phyloP scores from a whole-genome alignment of 2,329 filamentous ascomycete genomes.

The Beauveria medogensis region DNA sequence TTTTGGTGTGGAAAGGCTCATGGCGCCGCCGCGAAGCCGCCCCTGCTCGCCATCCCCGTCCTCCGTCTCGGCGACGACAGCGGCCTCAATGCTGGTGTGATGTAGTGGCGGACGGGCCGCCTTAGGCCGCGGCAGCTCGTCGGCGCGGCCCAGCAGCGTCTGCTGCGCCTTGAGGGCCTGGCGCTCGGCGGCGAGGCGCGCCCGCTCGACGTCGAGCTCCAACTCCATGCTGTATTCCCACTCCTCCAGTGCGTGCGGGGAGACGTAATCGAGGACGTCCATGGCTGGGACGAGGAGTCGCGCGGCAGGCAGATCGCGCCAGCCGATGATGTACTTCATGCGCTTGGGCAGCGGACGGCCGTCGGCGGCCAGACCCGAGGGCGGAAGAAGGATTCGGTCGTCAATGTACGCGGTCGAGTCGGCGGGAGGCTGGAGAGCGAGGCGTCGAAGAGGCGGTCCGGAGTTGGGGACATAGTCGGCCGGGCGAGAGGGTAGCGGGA shows the following conservation, averaged over 20 bases:
- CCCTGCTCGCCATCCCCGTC: conserved; percentile 15
- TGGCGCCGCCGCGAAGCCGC: conserved; percentile 22
- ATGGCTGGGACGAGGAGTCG: conserved; percentile 37
- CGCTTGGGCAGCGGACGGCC: conserved; percentile 32
- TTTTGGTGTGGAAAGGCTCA: conserved; percentile 29
- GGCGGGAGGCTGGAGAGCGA: conserved; percentile 38
- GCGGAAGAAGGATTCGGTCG: conserved; percentile 41
- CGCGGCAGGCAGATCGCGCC: conserved; percentile 43
- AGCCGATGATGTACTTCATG: conserved; percentile 47
- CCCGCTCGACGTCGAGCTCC: conserved; percentile 32
- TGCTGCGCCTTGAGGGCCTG: conserved; percentile 7
- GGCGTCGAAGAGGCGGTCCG: conserved; percentile 38
- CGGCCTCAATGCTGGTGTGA: conserved; percentile 21
- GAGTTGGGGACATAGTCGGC: conserved; percentile 36
- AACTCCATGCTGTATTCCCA: conserved; percentile 43
- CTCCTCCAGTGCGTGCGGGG: conserved; percentile 45
- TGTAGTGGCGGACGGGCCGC: background rate
- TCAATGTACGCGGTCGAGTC: conserved; percentile 51
- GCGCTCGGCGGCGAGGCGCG: conserved; percentile 20
- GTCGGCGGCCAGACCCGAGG: conserved; percentile 22
- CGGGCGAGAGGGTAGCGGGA: conserved; percentile 4
- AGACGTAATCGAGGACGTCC: conserved; percentile 50
- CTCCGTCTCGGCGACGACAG: conserved; percentile 21
- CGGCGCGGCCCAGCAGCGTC: background rate
- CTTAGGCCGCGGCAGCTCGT: background rate